A percentile compares a stretch with the other conserved stretches of the same genome.
These are phyloP conservation scores for Macrolepiota dolichaula DNA, from an alignment of 768 basidiomycete genomes.

Conservation along the genomic window DNA sequence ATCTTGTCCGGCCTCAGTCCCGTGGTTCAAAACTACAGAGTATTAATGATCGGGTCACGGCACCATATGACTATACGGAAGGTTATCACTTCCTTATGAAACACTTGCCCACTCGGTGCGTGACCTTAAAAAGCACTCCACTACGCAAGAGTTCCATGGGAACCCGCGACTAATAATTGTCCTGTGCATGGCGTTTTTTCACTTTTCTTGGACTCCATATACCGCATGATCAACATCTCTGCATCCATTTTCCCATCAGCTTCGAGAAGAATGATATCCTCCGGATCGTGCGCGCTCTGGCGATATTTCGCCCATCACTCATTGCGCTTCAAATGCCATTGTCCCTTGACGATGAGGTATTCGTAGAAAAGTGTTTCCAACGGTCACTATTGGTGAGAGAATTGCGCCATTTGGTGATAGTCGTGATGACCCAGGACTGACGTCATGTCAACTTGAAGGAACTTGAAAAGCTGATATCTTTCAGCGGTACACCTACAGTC, in stretches of 20 bases:
- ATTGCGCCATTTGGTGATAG: not conserved
- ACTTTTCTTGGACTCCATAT: conserved; percentile 12
- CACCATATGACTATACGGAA: conserved; percentile 92
- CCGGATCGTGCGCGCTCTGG: conserved; percentile 90
- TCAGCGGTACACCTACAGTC: conserved; percentile 95
- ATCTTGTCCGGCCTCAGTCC: conserved; percentile 25
- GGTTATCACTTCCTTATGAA: conserved; percentile 98
- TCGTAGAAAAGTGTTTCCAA: conserved; percentile 95
- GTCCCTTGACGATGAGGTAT: conserved; percentile 93
- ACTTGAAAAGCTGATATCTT: conserved; percentile 94
- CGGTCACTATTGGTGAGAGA: conserved; percentile 74
- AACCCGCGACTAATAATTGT: conserved; percentile 25
- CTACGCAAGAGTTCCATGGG: conserved; percentile 38
- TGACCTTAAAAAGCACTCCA: conserved; percentile 28
- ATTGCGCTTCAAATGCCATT: conserved; percentile 98
- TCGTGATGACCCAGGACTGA: not conserved
- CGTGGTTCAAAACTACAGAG: conserved; percentile 44
- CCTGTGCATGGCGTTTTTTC: conserved; percentile 14
- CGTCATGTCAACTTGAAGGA: conserved; percentile 49
- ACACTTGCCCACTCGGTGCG: conserved; percentile 80
- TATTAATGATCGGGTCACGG: conserved; percentile 63
- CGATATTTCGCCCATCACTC: conserved; percentile 93
- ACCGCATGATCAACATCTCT: conserved; percentile 4
- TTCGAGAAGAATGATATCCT: conserved; percentile 97
- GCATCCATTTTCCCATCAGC: conserved; percentile 37